Evolutionary conservation across 164 flowering plant genomes (phyloP).

Genomic region (Vitis rupestris): DNA sequence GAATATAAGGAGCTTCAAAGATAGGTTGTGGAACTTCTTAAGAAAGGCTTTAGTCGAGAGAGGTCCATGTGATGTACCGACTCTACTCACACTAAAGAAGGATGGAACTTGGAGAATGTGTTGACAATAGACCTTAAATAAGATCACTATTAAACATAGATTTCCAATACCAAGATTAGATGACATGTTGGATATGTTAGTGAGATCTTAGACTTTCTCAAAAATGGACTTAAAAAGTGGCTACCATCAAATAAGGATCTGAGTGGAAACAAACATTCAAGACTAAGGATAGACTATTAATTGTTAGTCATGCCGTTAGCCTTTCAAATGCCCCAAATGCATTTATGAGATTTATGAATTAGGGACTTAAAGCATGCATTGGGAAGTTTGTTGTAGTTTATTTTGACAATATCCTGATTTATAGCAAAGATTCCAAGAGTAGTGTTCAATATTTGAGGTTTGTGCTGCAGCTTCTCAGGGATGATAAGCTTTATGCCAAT

Average conservation of each 20-base stretch:
- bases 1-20: neutral
- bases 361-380: neutral
- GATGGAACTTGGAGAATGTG: too few relatives aligned
- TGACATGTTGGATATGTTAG: neutral
- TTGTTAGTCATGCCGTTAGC: conserved; percentile 5
- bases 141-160: neutral
- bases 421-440: neutral
- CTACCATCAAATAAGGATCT: neutral
- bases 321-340: conserved; percentile 6
- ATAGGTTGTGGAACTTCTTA: neutral
- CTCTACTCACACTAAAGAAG: neutral
- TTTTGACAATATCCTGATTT: conserved; percentile 7
- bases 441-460: neutral
- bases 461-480: neutral
- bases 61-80: neutral
- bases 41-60: neutral
- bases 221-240: too few relatives aligned
- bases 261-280: conserved; percentile 8
- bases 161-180: neutral
- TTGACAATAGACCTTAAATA: too few relatives aligned
- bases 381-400: neutral
- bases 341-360: neutral
- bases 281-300: conserved; percentile 4
- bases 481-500: neutral
- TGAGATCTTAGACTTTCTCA: too few relatives aligned